A percentile compares a stretch with the other conserved stretches of the same genome.
Conservation (phyloP, 176 grass and related monocot species). For the Oryza rufipogon region DNA sequence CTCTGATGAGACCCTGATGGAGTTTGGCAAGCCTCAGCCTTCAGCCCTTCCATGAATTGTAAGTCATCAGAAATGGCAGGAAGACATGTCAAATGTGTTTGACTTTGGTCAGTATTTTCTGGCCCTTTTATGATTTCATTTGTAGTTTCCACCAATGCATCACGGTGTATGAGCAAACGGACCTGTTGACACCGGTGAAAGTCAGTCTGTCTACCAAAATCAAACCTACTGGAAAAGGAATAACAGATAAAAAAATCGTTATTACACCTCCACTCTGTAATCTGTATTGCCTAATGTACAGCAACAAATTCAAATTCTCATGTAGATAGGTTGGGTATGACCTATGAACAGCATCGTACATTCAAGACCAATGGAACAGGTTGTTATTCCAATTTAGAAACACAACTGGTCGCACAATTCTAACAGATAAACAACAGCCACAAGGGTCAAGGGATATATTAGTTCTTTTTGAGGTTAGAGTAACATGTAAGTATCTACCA, state of each 20-base stretch:
- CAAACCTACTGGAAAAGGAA: background rate
- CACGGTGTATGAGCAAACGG: slow-evolving; percentile 18
- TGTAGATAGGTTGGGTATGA: background rate
- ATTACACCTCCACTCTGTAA: background rate
- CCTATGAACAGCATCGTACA: background rate
- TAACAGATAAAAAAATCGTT: background rate
- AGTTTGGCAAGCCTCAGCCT: slow-evolving; percentile 35
- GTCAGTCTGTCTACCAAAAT: slow-evolving; percentile 22
- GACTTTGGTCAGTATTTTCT: slow-evolving; percentile 24
- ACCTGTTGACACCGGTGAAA: slow-evolving; percentile 39
- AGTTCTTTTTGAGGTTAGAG: background rate
- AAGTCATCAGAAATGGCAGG: slow-evolving; percentile 25
- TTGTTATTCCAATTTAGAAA: background rate
- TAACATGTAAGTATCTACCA: background rate
- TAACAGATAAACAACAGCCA: background rate
- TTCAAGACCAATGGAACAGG: background rate
- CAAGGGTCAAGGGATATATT: no score
- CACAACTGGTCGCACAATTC: background rate
- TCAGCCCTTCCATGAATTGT: slow-evolving; percentile 10
- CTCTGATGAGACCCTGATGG: slow-evolving; percentile 40
- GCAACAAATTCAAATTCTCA: slow-evolving; percentile 2
- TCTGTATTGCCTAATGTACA: background rate
- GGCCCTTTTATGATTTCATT: slow-evolving; percentile 35
- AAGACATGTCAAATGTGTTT: background rate
- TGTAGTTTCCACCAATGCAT: slow-evolving; percentile 38